Evolutionary conservation across 2,329 filamentous ascomycete genomes (phyloP).

Genomic region (Teratosphaeriaceae sp.): DNA sequence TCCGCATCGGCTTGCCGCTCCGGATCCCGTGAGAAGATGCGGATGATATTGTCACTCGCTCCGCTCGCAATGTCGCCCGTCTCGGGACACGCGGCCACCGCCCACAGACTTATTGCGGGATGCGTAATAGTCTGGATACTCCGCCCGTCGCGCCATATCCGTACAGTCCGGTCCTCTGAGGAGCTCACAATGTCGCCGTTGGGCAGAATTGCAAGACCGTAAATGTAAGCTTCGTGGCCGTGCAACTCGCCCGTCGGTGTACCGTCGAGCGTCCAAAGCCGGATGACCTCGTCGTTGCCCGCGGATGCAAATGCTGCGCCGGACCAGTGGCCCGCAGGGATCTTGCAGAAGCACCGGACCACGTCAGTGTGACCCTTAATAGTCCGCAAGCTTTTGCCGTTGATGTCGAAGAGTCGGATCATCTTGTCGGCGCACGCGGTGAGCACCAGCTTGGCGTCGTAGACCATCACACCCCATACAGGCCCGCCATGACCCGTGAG

Average conservation of each 20-base stretch:
- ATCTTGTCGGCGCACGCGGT: constrained; percentile 80
- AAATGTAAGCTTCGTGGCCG: constrained; percentile 94
- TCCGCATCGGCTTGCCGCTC: constrained; percentile 64
- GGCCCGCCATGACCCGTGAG: constrained; percentile 71
- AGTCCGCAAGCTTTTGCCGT: constrained; percentile 56
- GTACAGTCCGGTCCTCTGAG: constrained; percentile 88
- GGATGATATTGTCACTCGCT: constrained; percentile 78
- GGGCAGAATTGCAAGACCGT: constrained; percentile 69
- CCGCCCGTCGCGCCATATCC: constrained; percentile 75
- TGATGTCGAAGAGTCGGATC: constrained; percentile 72
- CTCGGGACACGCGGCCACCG: constrained; percentile 71
- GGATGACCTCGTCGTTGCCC: constrained; percentile 83
- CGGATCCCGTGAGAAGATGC: constrained; percentile 70
- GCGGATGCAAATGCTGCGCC: constrained; percentile 92
- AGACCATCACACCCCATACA: constrained; percentile 87
- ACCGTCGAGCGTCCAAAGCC: constrained; percentile 79
- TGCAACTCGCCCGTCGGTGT: constrained; percentile 68
- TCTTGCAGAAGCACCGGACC: constrained; percentile 77
- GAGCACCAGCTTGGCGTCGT: constrained; percentile 71
- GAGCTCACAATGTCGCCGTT: constrained; percentile 85
- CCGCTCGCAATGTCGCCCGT: constrained; percentile 92
- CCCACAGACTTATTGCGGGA: constrained; percentile 94
- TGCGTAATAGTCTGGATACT: constrained; percentile 96
- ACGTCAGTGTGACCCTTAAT: constrained; percentile 71
- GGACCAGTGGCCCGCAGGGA: constrained; percentile 69